phyloP scores from a whole-genome alignment of 805 yeast genomes.

The Candida ulmi region DNA sequence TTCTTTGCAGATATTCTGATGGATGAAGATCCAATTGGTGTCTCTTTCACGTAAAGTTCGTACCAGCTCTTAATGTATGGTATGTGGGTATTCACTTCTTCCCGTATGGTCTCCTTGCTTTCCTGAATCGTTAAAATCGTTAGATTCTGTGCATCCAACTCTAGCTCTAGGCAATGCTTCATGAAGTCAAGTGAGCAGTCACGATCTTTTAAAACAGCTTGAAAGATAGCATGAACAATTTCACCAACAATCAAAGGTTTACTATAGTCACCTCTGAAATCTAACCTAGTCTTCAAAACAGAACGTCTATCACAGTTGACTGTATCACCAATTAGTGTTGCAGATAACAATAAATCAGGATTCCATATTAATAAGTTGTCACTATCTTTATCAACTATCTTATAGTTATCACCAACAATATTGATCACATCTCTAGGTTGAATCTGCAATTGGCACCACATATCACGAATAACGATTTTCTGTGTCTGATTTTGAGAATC shows the following conservation, averaged over 20 bases:
- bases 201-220: conserved; percentile 36
- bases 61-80: conserved; percentile 52
- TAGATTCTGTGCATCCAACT: conserved; percentile 38
- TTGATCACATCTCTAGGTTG: conserved; percentile 54
- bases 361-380: conserved; percentile 68
- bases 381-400: conserved; percentile 46
- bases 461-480: conserved; percentile 54
- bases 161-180: conserved; percentile 29
- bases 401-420: conserved; percentile 38
- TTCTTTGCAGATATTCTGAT: conserved; percentile 23
- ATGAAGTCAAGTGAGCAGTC: conserved; percentile 24
- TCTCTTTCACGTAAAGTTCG: conserved; percentile 34
- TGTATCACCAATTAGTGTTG: conserved; percentile 77
- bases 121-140: conserved; percentile 53
- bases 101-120: conserved; percentile 37
- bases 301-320: conserved; percentile 69
- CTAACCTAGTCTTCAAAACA: conserved; percentile 49
- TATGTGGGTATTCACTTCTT: conserved; percentile 41
- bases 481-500: conserved; percentile 27
- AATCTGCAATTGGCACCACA: conserved; percentile 48
- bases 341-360: conserved; percentile 79
- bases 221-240: conserved; percentile 72
- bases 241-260: conserved; percentile 74
- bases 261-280: conserved; percentile 58
- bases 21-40: conserved; percentile 19